Conservation (phyloP, 768 basidiomycete genomes). For the Tephrocybe sp. region DNA sequence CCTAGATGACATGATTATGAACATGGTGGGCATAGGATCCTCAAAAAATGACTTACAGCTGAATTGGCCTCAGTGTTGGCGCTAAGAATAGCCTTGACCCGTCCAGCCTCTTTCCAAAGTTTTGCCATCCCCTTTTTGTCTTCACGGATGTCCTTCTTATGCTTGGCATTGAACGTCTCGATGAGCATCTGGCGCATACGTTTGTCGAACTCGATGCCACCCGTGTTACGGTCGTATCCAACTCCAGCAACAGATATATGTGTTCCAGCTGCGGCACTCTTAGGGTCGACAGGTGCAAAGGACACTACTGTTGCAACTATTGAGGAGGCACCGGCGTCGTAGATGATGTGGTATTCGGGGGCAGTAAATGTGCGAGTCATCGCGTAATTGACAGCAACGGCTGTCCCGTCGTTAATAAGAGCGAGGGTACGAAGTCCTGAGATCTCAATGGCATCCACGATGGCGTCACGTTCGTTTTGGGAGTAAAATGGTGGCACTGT, state of each 20-base stretch:
- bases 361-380: slow-evolving; percentile 88
- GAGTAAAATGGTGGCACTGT: slow-evolving; percentile 91
- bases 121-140: slow-evolving; percentile 90
- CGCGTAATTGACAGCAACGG: slow-evolving; percentile 96
- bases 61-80: slow-evolving; percentile 83
- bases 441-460: slow-evolving; percentile 90
- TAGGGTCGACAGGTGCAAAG: slow-evolving; percentile 57
- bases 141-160: slow-evolving; percentile 62
- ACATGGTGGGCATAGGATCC: background rate
- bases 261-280: slow-evolving; percentile 52
- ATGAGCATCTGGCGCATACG: slow-evolving; percentile 79
- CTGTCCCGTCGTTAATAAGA: slow-evolving; percentile 89
- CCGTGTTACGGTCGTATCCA: slow-evolving; percentile 72
- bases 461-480: slow-evolving; percentile 87
- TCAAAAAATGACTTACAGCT: slow-evolving; percentile 43
- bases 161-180: slow-evolving; percentile 69
- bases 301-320: slow-evolving; percentile 76
- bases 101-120: slow-evolving; percentile 89
- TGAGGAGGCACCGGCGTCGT: slow-evolving; percentile 88
- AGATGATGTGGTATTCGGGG: slow-evolving; percentile 86
- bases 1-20: slow-evolving; percentile 34
- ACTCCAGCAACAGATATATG: slow-evolving; percentile 77
- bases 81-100: slow-evolving; percentile 90
- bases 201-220: slow-evolving; percentile 85
- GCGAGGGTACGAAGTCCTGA: slow-evolving; percentile 82